Base-by-base conservation (phyloP, 768 basidiomycete species). In the Boletus vermiculosoides region DNA sequence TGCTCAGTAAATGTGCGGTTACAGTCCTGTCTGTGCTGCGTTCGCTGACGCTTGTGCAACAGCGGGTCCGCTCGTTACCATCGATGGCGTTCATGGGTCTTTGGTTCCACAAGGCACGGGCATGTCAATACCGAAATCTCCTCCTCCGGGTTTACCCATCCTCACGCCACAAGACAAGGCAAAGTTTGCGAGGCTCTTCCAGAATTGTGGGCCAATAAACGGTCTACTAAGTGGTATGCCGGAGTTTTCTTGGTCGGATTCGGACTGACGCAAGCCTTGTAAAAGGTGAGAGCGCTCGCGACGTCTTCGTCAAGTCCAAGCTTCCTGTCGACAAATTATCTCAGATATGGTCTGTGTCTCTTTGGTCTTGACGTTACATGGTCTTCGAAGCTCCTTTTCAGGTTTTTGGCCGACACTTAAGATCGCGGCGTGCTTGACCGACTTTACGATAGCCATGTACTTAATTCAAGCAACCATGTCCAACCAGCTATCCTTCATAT, bases 401-500 rank as follows among this genome's bases (percentile, higher is more conserved):
- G 94, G 95, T 88, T 81, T 60, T 82, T 99, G 39, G 90, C 95
- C n/a, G 97, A 99, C 72, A 95, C 94, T 4, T 90, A 95, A 73
- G 84, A 90, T 63, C 83, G 97, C 58, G 96, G 97, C 50, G 77
- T 81, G 13, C 85, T 76, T 85, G 16, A 80, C 88, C 45, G 97
- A 99, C 73, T 99, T 99, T 69, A 87, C 90, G 57, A 85, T 99
- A 66, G 97, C 88, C 40, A 95, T 97, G 94, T 93, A 92, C 72
- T 83, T 98, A 68, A 94, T 98, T 61, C 94, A 98, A 73, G 88
- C 84, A n/a, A 76, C 83, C 39, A 97, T 98, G 94, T 84, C 88
- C 52, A 83, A 83, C 54, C 82, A 87, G 59, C 75, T 92, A 54
- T 77, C 85, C 50, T 80, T 80, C 58, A 80, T 95, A 49, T 94